Conservation (phyloP, 306 rosid species). For the Bauhinia variegata region DNA sequence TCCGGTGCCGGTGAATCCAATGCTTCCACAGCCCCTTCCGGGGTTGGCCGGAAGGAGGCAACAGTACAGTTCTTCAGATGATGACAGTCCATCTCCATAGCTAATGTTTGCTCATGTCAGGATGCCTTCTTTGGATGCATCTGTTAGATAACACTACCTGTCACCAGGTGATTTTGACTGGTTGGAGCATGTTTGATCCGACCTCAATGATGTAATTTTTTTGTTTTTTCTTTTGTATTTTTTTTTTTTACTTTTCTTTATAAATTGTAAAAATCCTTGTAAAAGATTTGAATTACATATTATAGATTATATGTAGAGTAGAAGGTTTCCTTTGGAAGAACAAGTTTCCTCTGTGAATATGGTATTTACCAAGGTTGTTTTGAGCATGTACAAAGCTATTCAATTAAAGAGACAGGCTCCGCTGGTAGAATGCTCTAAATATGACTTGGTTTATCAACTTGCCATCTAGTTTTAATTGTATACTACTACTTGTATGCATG, state of each 20-base stretch:
- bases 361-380: slow-evolving; percentile 36
- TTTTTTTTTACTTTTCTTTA: too few species aligned
- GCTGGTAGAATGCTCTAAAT: not conserved
- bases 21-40: slow-evolving; percentile 73
- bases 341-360: slow-evolving; percentile 28
- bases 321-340: slow-evolving; percentile 36
- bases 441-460: too few species aligned
- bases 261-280: slow-evolving; percentile 57
- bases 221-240: slow-evolving; percentile 14
- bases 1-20: slow-evolving; percentile 92
- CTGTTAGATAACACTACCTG: slow-evolving; percentile 41
- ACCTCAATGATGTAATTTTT: slow-evolving; percentile 31
- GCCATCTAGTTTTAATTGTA: too few species aligned
- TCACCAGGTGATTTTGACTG: slow-evolving; percentile 39
- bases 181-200: slow-evolving; percentile 26
- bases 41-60: slow-evolving; percentile 50
- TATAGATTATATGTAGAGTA: slow-evolving; percentile 58
- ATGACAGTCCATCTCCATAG: slow-evolving; percentile 57
- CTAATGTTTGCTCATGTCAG: slow-evolving; percentile 20
- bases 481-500: too few species aligned
- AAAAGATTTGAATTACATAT: slow-evolving; percentile 50
- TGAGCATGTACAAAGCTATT: slow-evolving; percentile 39
- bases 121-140: slow-evolving; percentile 35
- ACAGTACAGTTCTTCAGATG: slow-evolving; percentile 59
- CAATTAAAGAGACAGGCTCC: slow-evolving; percentile 15